Evolutionary conservation across 169 alveolate genomes (phyloP).

Genomic region (Eimeria falciformis): DNA sequence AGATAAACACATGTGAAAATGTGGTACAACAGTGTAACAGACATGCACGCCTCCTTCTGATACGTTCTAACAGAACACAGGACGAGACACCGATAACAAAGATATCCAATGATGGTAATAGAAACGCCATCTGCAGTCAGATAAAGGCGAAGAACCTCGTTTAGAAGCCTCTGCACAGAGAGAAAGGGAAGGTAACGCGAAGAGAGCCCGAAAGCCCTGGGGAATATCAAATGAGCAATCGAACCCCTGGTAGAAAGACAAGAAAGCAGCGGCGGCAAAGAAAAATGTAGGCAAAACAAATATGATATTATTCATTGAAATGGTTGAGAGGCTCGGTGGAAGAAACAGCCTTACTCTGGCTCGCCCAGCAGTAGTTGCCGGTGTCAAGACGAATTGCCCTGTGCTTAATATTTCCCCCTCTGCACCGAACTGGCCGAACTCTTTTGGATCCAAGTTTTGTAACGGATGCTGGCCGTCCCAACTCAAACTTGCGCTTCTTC

Average conservation of each 20-base stretch:
- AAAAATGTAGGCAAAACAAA: not conserved
- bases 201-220: not conserved
- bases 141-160: no score
- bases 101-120: no score
- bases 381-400: conserved; percentile 98
- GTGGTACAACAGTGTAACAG: no score
- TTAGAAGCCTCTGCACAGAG: no score
- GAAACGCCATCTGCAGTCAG: no score
- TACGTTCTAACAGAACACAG: no score
- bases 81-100: no score
- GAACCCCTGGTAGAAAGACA: not conserved
- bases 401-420: conserved; percentile 95
- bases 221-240: not conserved
- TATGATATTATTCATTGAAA: not conserved
- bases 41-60: no score
- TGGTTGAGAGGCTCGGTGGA: no score
- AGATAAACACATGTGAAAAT: no score
- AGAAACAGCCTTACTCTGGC: conserved; percentile 89
- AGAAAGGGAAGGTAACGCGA: not conserved
- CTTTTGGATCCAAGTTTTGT: conserved; percentile 97
- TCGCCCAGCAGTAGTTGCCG: conserved; percentile 98
- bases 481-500: conserved; percentile 99
- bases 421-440: conserved; percentile 96
- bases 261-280: not conserved
- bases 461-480: conserved; percentile 99